Evolutionary conservation across 345 rosid species (phyloP).

Genomic region (Populus ilicifolia): DNA sequence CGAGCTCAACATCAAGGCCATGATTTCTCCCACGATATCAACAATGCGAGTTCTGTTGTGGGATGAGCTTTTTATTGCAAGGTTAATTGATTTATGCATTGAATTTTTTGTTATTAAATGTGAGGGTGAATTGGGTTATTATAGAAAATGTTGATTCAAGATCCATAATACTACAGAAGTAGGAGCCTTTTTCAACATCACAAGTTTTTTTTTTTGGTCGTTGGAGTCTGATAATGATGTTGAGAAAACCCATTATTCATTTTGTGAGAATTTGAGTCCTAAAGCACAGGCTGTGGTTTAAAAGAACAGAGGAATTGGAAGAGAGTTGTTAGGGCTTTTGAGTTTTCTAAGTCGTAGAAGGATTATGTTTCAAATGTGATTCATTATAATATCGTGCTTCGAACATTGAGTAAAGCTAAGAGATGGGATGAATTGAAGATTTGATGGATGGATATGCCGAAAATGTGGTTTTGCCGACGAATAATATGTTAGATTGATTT

Average conservation of each 20-base stretch:
- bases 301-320: constrained; percentile 62
- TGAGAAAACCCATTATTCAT: constrained; percentile 48
- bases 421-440: constrained; percentile 79
- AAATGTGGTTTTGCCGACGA: constrained; percentile 61
- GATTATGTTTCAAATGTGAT: constrained; percentile 67
- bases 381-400: constrained; percentile 78
- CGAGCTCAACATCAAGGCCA: no score
- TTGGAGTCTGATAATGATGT: constrained; percentile 50
- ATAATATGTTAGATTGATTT: constrained; percentile 72
- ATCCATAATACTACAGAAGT: no score
- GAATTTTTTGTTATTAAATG: no score
- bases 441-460: constrained; percentile 83
- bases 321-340: constrained; percentile 57
- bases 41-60: no score
- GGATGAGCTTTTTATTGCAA: no score
- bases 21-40: no score
- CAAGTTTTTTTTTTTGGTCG: constrained; percentile 33
- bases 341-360: constrained; percentile 56
- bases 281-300: constrained; percentile 74
- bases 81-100: no score
- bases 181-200: constrained; percentile 16
- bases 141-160: no score
- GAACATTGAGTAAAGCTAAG: constrained; percentile 73
- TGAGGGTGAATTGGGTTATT: no score
- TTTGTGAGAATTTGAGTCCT: constrained; percentile 51